Conservation (phyloP, 805 yeast species). For the Candida ovalis region DNA sequence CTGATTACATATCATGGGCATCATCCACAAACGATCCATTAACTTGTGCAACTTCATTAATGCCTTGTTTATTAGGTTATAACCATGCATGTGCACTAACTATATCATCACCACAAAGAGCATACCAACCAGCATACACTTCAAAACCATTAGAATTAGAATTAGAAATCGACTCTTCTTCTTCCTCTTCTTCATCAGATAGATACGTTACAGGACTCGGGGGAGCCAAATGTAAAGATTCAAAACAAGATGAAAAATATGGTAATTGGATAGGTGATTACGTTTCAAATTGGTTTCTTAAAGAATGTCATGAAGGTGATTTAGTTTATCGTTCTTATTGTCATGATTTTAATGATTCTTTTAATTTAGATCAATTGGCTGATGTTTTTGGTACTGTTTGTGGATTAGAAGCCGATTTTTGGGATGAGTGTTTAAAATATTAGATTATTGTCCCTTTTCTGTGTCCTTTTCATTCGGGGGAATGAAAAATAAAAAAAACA, state of each 20-base stretch:
- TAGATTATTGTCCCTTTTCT: no score
- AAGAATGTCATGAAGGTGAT: slow-evolving; percentile 51
- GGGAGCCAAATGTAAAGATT: slow-evolving; percentile 15
- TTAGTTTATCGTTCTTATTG: slow-evolving; percentile 8
- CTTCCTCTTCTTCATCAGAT: no score
- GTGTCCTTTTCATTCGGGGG: no score
- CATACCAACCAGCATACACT: not conserved
- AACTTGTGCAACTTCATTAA: slow-evolving; percentile 61
- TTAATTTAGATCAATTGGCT: slow-evolving; percentile 40
- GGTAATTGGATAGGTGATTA: slow-evolving; percentile 62
- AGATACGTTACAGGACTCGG: slow-evolving; percentile 10
- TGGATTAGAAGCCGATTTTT: slow-evolving; percentile 59
- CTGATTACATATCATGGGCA: slow-evolving; percentile 53
- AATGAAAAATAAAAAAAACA: no score
- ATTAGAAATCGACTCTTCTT: no score
- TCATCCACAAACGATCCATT: slow-evolving; percentile 57
- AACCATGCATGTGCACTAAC: slow-evolving; percentile 44
- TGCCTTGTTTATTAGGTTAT: slow-evolving; percentile 77
- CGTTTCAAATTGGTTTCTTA: slow-evolving; percentile 50
- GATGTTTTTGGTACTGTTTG: slow-evolving; percentile 59
- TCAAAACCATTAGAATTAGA: no score
- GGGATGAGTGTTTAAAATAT: slow-evolving; percentile 44
- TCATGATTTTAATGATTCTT: slow-evolving; percentile 28
- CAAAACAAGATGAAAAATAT: slow-evolving; percentile 31
- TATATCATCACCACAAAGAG: not conserved